phyloP scores from a whole-genome alignment of 2,329 filamentous ascomycete species.

The Fusarium oxysporum region DNA sequence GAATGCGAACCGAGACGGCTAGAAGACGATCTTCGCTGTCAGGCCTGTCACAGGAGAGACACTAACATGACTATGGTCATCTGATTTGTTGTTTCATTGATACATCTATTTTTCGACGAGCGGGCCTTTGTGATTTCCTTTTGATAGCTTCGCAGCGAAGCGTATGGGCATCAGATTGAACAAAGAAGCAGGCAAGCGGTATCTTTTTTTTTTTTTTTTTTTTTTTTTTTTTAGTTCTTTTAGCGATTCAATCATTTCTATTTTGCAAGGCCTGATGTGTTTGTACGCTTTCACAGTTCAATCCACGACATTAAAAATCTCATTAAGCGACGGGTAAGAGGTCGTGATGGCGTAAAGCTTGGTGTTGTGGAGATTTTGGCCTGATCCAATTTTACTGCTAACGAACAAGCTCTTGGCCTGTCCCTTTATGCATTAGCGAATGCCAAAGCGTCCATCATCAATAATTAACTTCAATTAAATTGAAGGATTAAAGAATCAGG shows the following conservation, averaged over 20 bases:
- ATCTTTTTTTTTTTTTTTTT: fast-evolving
- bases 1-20: constrained; percentile 35
- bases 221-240: no score
- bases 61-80: fast-evolving
- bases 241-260: no score
- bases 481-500: background rate
- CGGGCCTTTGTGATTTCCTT: fast-evolving
- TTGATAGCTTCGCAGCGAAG: background rate
- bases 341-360: background rate
- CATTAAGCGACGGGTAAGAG: background rate
- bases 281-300: background rate
- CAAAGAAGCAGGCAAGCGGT: background rate
- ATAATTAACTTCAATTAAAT: background rate
- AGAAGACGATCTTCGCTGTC: constrained; percentile 26
- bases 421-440: constrained; percentile 13
- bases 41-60: background rate
- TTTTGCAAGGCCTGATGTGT: no score
- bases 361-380: background rate
- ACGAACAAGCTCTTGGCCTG: constrained; percentile 1
- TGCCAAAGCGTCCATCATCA: background rate
- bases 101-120: fast-evolving
- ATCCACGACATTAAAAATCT: background rate
- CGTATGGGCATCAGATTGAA: background rate
- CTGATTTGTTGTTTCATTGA: fast-evolving
- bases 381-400: background rate